Evolutionary conservation across 768 basidiomycete species (phyloP).

Genomic region (Mrakia gelida): DNA sequence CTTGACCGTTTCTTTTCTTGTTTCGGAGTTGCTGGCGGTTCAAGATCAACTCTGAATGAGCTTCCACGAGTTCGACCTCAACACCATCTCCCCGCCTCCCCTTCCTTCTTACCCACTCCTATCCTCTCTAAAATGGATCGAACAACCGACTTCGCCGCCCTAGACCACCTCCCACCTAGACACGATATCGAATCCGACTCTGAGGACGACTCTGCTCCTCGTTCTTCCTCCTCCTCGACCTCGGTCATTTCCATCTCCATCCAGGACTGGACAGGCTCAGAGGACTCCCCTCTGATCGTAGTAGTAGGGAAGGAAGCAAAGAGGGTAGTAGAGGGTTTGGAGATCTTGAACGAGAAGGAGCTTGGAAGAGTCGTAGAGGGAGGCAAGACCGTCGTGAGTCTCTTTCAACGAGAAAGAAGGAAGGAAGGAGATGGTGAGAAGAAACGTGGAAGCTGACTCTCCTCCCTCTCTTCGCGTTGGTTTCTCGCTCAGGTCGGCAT

Average conservation of each 20-base stretch:
- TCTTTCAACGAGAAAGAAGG: not conserved
- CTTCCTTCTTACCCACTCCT: not conserved
- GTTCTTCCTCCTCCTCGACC: not conserved
- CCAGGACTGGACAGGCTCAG: not conserved
- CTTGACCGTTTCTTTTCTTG: not conserved
- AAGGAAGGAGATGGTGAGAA: not conserved
- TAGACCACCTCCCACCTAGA: not conserved
- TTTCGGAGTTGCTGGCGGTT: not conserved
- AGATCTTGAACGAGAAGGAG: not conserved
- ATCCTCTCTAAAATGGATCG: not conserved
- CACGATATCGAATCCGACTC: conserved; percentile 12
- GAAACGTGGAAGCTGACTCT: not conserved
- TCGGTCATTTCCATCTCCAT: not conserved
- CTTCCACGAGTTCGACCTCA: not conserved
- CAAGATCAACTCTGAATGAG: not conserved
- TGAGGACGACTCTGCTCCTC: not conserved
- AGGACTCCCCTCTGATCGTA: conserved; percentile 1
- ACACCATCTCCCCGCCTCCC: not conserved
- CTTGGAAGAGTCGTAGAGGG: not conserved
- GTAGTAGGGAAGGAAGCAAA: conserved; percentile 9
- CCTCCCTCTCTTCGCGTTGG: not conserved
- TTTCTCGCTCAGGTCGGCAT: not conserved
- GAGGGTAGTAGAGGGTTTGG: not conserved
- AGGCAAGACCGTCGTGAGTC: not conserved
- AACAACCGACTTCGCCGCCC: not conserved